phyloP scores from a whole-genome alignment of 345 rosid species.

The Turnera subulata region DNA sequence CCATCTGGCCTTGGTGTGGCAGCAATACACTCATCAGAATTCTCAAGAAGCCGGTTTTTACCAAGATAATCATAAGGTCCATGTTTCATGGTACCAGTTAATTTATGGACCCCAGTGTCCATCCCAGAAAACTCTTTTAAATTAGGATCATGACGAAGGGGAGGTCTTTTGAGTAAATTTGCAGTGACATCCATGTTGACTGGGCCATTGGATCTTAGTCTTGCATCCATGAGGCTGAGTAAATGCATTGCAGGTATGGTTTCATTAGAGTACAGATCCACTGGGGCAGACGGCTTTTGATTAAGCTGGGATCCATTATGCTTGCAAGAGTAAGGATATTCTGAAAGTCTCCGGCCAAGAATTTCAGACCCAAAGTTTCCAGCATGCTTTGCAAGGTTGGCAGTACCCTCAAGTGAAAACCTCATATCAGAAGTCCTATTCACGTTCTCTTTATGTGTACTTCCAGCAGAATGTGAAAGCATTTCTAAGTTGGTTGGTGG shows the following conservation, averaged over 20 bases:
- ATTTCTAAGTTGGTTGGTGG: conserved; percentile 31
- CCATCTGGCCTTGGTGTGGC: conserved; percentile 33
- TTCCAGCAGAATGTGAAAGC: conserved; percentile 33
- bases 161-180: conserved; percentile 42
- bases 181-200: conserved; percentile 39
- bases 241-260: conserved; percentile 89
- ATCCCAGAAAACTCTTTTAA: conserved; percentile 40
- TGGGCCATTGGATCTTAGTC: conserved; percentile 44
- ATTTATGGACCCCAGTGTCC: conserved; percentile 37
- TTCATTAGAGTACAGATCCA: conserved; percentile 61
- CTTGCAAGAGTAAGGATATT: conserved; percentile 46
- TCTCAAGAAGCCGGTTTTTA: conserved; percentile 35
- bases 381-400: conserved; percentile 40
- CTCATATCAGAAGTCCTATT: conserved; percentile 29
- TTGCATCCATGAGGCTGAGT: conserved; percentile 89
- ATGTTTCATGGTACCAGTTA: conserved; percentile 30
- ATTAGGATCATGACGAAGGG: conserved; percentile 40
- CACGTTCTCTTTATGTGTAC: conserved; percentile 25
- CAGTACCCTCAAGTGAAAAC: conserved; percentile 33
- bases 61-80: conserved; percentile 31
- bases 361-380: conserved; percentile 41
- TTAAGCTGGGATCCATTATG: conserved; percentile 33
- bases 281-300: conserved; percentile 30
- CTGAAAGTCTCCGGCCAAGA: conserved; percentile 28
- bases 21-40: conserved; percentile 28